phyloP scores from a whole-genome alignment of 371 early-diverging fungal species.

The Mucor irregularis region DNA sequence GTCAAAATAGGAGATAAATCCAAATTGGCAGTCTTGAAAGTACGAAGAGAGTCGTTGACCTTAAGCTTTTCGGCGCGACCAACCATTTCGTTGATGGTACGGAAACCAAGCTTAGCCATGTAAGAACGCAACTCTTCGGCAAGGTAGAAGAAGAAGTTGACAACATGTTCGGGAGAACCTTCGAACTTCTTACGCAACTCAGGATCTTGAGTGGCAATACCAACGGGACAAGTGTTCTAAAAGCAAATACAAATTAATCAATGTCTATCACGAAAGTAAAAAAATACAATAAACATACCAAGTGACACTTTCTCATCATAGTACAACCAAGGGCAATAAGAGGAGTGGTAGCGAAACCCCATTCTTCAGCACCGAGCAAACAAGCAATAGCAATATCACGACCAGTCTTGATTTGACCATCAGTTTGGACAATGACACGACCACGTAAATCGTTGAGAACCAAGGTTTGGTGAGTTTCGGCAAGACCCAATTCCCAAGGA shows the following conservation, averaged over 20 bases:
- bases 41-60: constrained; percentile 71
- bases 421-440: constrained; percentile 93
- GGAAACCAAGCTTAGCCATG: constrained; percentile 94
- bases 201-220: constrained; percentile 97
- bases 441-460: constrained; percentile 95
- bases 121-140: constrained; percentile 90
- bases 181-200: constrained; percentile 90
- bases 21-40: constrained; percentile 83
- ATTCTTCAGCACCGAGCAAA: constrained; percentile 97
- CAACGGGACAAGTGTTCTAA: constrained; percentile 95
- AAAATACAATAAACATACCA: too few relatives aligned
- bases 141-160: constrained; percentile 97
- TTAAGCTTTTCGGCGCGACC: constrained; percentile 85
- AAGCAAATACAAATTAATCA: background rate
- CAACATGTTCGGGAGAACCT: constrained; percentile 92
- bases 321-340: constrained; percentile 96
- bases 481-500: constrained; percentile 97
- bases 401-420: constrained; percentile 97
- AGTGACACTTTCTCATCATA: constrained; percentile 86
- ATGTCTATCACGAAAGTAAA: background rate
- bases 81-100: constrained; percentile 93
- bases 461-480: constrained; percentile 96
- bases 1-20: constrained; percentile 87
- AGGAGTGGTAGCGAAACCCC: constrained; percentile 97
- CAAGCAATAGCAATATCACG: constrained; percentile 95